These are phyloP conservation scores for Trichoderma sp. DNA, from an alignment of 2,329 filamentous ascomycete species.

Conservation along the genomic window DNA sequence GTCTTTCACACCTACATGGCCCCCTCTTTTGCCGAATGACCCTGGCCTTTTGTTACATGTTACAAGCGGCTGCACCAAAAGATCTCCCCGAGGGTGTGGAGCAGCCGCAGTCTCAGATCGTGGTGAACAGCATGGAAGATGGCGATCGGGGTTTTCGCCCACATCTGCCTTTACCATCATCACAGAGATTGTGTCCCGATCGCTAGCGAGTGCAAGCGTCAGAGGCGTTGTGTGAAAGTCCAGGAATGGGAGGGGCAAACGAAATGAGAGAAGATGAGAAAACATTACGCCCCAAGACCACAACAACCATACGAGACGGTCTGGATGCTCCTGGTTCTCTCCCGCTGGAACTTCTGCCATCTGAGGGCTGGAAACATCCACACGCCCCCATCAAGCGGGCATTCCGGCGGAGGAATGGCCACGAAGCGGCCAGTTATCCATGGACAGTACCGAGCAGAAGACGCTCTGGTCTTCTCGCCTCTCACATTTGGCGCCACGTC, in stretches of 20 bases:
- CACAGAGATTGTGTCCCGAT: background rate
- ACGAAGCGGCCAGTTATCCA: background rate
- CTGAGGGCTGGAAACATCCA: background rate
- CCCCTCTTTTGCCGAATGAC: background rate
- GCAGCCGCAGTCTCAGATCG: conserved; percentile 14
- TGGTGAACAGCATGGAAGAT: background rate
- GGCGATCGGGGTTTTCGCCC: background rate
- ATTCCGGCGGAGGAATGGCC: background rate
- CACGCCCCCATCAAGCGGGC: background rate
- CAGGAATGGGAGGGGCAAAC: background rate
- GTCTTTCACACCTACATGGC: background rate
- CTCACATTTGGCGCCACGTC: background rate
- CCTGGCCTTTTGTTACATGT: background rate
- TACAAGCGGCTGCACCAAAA: conserved; percentile 12
- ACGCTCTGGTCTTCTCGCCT: background rate
- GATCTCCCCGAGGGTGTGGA: conserved; percentile 18
- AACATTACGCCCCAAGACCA: background rate
- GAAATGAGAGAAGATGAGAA: background rate
- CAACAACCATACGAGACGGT: background rate
- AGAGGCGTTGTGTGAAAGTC: background rate
- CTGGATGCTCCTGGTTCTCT: background rate
- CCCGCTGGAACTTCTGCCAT: background rate
- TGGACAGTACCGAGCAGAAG: background rate
- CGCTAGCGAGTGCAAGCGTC: background rate
- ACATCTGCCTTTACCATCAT: background rate